phyloP scores from a whole-genome alignment of 306 rosid species.

The Psophocarpus tetragonolobus region DNA sequence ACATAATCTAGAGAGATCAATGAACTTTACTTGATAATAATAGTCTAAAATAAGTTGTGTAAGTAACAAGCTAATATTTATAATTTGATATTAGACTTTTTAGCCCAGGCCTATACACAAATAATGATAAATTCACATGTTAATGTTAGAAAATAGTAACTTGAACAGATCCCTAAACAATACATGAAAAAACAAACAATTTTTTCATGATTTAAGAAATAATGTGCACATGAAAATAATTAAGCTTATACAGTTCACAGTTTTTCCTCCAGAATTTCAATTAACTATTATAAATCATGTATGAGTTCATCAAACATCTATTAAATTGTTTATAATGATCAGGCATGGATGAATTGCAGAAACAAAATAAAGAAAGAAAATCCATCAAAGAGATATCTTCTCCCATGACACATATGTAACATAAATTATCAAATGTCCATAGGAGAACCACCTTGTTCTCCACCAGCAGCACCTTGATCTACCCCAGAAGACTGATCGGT shows the following conservation, averaged over 20 bases:
- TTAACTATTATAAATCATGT: constrained; percentile 16
- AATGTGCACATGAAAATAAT: no score
- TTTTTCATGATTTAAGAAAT: no score
- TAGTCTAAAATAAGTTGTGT: no score
- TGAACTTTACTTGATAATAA: no score
- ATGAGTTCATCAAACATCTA: constrained; percentile 40
- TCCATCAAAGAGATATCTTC: constrained; percentile 36
- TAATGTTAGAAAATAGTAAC: no score
- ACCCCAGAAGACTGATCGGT: constrained; percentile 45
- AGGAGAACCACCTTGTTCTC: constrained; percentile 64
- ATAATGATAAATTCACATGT: no score
- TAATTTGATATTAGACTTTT: no score
- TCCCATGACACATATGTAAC: constrained; percentile 30
- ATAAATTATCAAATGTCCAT: constrained; percentile 72
- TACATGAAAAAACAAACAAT: no score
- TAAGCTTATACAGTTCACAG: neutral
- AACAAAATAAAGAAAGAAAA: constrained; percentile 28
- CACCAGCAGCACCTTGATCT: constrained; percentile 52
- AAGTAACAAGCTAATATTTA: no score
- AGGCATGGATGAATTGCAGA: constrained; percentile 47
- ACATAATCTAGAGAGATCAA: no score
- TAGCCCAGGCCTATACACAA: no score
- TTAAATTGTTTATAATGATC: constrained; percentile 38
- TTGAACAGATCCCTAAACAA: no score
- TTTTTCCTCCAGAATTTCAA: constrained; percentile 26